phyloP scores from a whole-genome alignment of 106 monocot genomes.

The Xerophyta viscosa region DNA sequence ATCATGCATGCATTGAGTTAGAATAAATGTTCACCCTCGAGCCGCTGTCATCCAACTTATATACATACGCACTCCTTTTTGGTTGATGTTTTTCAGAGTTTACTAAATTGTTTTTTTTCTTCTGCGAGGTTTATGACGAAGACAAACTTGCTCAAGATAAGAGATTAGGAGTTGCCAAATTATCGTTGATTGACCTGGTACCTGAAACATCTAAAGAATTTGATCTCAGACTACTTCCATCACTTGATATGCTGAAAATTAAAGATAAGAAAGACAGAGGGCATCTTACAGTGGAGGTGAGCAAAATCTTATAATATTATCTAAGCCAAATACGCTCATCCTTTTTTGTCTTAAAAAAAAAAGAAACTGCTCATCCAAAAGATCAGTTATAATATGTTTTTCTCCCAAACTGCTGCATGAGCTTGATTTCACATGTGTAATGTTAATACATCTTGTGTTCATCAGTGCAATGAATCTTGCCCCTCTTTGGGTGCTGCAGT shows the following conservation, averaged over 20 bases:
- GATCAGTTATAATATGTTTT: no score
- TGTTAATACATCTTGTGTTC: no score
- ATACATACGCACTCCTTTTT: background rate
- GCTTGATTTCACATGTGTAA: no score
- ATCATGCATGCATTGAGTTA: no score
- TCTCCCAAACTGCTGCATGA: no score
- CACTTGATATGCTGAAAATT: slow-evolving; percentile 70
- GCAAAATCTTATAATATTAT: background rate
- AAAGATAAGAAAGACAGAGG: slow-evolving; percentile 94
- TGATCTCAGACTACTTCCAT: slow-evolving; percentile 55
- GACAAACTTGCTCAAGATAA: slow-evolving; percentile 75
- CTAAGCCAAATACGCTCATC: no score
- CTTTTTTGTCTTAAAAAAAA: no score
- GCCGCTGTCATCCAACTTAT: background rate
- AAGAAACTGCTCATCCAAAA: no score
- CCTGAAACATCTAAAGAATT: slow-evolving; percentile 56
- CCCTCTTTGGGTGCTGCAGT: no score
- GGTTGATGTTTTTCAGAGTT: no score
- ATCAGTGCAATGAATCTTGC: no score
- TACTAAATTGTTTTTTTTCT: background rate
- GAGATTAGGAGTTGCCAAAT: slow-evolving; percentile 66
- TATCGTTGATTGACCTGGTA: slow-evolving; percentile 65
- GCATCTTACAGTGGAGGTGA: slow-evolving; percentile 63
- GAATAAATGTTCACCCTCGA: no score
- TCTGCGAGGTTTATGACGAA: slow-evolving; percentile 78